These are phyloP conservation scores for Talaromyces sp. DNA, from an alignment of 2,329 filamentous ascomycete species.

Conservation along the genomic window DNA sequence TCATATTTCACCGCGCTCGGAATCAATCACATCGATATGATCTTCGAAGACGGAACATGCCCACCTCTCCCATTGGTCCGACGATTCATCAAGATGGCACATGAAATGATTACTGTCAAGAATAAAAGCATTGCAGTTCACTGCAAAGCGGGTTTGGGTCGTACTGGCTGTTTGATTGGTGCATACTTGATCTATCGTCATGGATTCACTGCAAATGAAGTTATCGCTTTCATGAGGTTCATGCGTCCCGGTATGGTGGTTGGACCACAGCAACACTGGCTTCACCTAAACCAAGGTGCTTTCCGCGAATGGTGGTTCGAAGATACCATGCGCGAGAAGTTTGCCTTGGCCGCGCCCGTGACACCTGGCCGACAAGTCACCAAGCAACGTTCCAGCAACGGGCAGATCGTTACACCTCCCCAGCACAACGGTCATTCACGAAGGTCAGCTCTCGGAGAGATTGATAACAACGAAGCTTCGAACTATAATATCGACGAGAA, in stretches of 20 bases:
- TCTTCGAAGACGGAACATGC: slow-evolving; percentile 97
- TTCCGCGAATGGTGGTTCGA: slow-evolving; percentile 98
- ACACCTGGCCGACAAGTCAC: slow-evolving; percentile 50
- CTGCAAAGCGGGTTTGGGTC: slow-evolving; percentile 94
- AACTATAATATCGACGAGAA: slow-evolving; percentile 64
- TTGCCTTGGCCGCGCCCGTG: slow-evolving; percentile 61
- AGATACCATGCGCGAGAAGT: slow-evolving; percentile 72
- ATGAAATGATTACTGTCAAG: slow-evolving; percentile 86
- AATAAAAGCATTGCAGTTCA: slow-evolving; percentile 95
- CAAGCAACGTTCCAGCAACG: slow-evolving; percentile 59
- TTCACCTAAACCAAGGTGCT: slow-evolving; percentile 90
- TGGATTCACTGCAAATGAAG: slow-evolving; percentile 94
- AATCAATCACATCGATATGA: slow-evolving; percentile 97
- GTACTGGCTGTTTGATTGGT: slow-evolving; percentile 93
- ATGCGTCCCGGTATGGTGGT: slow-evolving; percentile 99
- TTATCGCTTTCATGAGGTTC: slow-evolving; percentile 98
- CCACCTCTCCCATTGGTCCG: slow-evolving; percentile 82
- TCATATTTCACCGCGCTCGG: slow-evolving; percentile 96
- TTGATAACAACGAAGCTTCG: slow-evolving; percentile 68
- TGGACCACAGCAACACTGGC: slow-evolving; percentile 96
- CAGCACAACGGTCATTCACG: slow-evolving; percentile 65
- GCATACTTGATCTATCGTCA: slow-evolving; percentile 97
- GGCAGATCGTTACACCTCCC: slow-evolving; percentile 75
- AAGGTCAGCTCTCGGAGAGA: slow-evolving; percentile 85
- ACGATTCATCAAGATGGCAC: slow-evolving; percentile 90